These are phyloP conservation scores for Naematelia encephala DNA, from an alignment of 768 basidiomycete genomes.

Conservation along the genomic window DNA sequence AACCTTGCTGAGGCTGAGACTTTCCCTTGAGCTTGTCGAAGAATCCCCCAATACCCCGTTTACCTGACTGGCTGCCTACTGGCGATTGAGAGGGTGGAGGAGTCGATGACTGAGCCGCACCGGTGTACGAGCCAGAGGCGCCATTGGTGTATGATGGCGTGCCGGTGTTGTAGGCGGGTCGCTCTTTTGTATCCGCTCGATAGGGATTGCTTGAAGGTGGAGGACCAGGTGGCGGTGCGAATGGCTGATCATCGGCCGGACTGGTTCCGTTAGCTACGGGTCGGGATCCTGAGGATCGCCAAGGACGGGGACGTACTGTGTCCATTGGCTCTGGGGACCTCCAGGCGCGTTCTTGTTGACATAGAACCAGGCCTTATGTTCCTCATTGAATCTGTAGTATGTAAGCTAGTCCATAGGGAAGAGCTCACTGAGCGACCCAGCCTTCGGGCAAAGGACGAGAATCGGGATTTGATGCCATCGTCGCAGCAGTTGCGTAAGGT, in stretches of 20 bases:
- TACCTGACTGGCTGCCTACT: constrained; percentile 14
- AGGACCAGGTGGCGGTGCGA: constrained; percentile 30
- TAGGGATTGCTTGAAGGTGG: constrained; percentile 19
- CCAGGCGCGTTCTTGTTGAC: constrained; percentile 41
- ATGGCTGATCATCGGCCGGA: constrained; percentile 40
- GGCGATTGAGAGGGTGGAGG: constrained; percentile 14
- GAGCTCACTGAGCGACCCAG: constrained; percentile 41
- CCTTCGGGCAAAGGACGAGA: constrained; percentile 38
- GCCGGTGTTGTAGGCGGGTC: neutral
- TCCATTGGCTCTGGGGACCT: constrained; percentile 40
- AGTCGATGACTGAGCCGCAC: constrained; percentile 7
- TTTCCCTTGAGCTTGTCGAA: constrained; percentile 32
- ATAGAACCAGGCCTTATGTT: constrained; percentile 46
- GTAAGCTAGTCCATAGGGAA: neutral
- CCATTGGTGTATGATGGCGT: constrained; percentile 5
- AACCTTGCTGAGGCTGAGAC: constrained; percentile 13
- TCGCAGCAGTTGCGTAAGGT: too few species aligned
- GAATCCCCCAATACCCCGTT: constrained; percentile 35
- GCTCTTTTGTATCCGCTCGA: constrained; percentile 6
- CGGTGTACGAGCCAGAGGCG: neutral
- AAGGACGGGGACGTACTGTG: constrained; percentile 33
- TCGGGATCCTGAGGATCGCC: neutral
- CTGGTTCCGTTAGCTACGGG: constrained; percentile 14
- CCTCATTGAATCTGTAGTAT: constrained; percentile 37
- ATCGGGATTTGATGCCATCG: constrained; percentile 40